Percentiles rank a stretch among this genome's conserved stretches.
Conservation (phyloP, 257 asterid species). For the Nyctanthes arbortristis region DNA sequence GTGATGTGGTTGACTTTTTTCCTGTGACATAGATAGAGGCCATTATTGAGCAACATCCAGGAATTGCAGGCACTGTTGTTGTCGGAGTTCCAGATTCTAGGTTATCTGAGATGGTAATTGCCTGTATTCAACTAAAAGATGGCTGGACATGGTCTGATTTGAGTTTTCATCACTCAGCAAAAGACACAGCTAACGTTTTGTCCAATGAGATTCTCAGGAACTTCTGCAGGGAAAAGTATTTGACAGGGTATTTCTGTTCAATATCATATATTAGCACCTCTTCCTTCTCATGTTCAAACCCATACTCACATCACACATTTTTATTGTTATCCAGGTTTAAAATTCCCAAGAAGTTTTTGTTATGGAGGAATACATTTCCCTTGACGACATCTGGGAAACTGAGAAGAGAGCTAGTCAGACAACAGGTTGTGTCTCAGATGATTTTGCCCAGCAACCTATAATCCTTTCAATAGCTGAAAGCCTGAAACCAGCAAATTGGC, state of each 20-base stretch:
- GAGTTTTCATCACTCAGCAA: constrained; percentile 26
- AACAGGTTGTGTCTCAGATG: constrained; percentile 43
- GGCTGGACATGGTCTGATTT: constrained; percentile 72
- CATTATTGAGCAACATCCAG: constrained; percentile 71
- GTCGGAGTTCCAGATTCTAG: constrained; percentile 77
- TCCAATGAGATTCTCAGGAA: constrained; percentile 59
- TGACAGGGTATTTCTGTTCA: constrained; percentile 62
- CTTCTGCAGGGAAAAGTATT: constrained; percentile 57
- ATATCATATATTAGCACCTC: not conserved
- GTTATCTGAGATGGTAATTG: constrained; percentile 69
- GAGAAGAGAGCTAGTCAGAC: constrained; percentile 67
- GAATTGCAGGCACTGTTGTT: constrained; percentile 52
- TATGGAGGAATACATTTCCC: constrained; percentile 69
- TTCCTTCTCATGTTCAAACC: constrained; percentile 3
- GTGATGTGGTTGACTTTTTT: not conserved
- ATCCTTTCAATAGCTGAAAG: constrained; percentile 1
- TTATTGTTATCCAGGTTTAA: constrained; percentile 57
- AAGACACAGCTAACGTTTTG: constrained; percentile 30
- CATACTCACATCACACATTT: not conserved
- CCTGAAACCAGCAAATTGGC: constrained; percentile 3
- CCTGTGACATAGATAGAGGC: constrained; percentile 67
- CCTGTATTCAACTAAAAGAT: constrained; percentile 56
- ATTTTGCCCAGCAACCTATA: constrained; percentile 59
- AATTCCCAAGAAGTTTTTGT: constrained; percentile 58
- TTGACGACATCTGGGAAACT: constrained; percentile 76